Evolutionary conservation across 2,329 filamentous ascomycete species (phyloP).

Genomic region (Phialophora chinensis): DNA sequence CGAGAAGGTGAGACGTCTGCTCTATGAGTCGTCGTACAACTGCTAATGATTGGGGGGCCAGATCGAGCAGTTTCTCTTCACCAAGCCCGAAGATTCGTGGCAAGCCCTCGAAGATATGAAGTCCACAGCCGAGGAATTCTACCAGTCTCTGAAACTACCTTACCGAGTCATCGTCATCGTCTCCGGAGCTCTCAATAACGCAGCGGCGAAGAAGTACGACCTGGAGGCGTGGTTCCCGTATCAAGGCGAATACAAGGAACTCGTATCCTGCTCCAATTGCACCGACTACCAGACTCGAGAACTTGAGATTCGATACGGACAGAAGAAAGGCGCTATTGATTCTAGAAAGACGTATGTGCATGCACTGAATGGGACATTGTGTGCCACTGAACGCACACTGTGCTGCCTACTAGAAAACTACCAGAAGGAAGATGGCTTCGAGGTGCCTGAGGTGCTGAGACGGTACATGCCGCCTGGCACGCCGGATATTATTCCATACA

Average conservation of each 20-base stretch:
- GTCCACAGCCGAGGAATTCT: slow-evolving; percentile 87
- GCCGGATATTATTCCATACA: slow-evolving; percentile 86
- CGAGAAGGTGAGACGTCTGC: slow-evolving; percentile 69
- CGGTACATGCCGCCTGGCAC: slow-evolving; percentile 84
- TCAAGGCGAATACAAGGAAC: slow-evolving; percentile 97
- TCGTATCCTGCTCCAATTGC: slow-evolving; percentile 97
- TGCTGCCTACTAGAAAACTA: slow-evolving; percentile 98
- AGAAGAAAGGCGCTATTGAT: slow-evolving; percentile 79
- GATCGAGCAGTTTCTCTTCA: slow-evolving; percentile 80
- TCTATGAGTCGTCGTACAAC: background rate
- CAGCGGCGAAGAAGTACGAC: slow-evolving; percentile 89
- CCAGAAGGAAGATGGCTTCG: slow-evolving; percentile 84
- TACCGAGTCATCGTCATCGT: slow-evolving; percentile 95
- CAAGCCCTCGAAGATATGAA: slow-evolving; percentile 95
- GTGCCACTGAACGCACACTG: slow-evolving; percentile 87
- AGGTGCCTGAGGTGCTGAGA: slow-evolving; percentile 79
- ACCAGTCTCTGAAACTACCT: slow-evolving; percentile 84
- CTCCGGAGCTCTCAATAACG: slow-evolving; percentile 92
- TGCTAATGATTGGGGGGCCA: slow-evolving; percentile 32
- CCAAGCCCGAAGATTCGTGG: slow-evolving; percentile 90
- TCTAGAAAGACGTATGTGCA: slow-evolving; percentile 93
- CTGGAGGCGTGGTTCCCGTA: slow-evolving; percentile 96
- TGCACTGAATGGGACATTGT: slow-evolving; percentile 86
- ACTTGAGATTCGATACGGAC: slow-evolving; percentile 88
- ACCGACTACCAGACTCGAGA: slow-evolving; percentile 96